Conservation (phyloP, 805 yeast genomes). For the Cyberlindnera nakhonratchasimensis region DNA sequence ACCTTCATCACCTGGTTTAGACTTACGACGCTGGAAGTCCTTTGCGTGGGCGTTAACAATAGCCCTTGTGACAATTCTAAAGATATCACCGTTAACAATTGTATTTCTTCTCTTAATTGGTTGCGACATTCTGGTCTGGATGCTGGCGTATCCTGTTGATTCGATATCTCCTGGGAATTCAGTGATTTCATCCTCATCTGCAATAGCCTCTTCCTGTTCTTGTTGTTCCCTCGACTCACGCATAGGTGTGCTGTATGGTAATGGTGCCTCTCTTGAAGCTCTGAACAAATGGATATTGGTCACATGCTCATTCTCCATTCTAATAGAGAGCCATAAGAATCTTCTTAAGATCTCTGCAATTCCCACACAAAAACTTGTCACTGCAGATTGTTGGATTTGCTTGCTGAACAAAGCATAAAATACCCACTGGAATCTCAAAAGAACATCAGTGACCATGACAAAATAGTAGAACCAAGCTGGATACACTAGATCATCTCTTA, state of each 20-base stretch:
- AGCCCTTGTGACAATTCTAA: conserved; percentile 47
- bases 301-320: conserved; percentile 96
- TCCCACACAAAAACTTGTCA: conserved; percentile 79
- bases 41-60: conserved; percentile 76
- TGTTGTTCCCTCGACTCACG: conserved; percentile 28
- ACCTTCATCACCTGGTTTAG: conserved; percentile 16
- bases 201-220: conserved; percentile 1
- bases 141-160: conserved; percentile 6
- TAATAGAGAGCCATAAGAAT: conserved; percentile 83
- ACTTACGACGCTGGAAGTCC: conserved; percentile 59
- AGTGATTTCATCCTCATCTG: not conserved
- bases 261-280: conserved; percentile 82
- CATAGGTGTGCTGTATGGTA: conserved; percentile 64
- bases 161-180: conserved; percentile 9
- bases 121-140: not conserved
- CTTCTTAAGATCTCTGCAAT: conserved; percentile 79
- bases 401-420: conserved; percentile 75
- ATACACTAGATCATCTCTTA: conserved; percentile 72
- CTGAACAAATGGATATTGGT: conserved; percentile 82
- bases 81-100: conserved; percentile 25
- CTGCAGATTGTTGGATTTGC: conserved; percentile 84
- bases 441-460: conserved; percentile 70
- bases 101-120: conserved; percentile 20
- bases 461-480: conserved; percentile 60
- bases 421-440: conserved; percentile 87